phyloP scores from a whole-genome alignment of 2,329 filamentous ascomycete species.

The Xylariaceae sp. region DNA sequence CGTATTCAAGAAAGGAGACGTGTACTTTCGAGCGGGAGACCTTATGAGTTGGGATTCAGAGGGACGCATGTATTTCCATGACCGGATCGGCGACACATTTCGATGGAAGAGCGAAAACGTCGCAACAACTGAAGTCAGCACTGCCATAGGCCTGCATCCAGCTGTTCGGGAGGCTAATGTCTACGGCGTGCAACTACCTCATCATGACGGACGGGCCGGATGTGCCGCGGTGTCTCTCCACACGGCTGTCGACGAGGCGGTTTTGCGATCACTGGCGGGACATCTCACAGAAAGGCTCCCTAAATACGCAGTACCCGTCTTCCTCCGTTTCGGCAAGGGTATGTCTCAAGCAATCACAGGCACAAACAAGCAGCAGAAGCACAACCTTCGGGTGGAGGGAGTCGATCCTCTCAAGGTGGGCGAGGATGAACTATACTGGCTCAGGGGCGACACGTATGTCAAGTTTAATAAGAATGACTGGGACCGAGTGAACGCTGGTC shows the following conservation, averaged over 20 bases:
- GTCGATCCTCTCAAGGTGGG: constrained; percentile 58
- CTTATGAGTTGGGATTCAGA: constrained; percentile 65
- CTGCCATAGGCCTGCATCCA: constrained; percentile 63
- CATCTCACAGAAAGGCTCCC: constrained; percentile 59
- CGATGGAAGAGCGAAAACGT: constrained; percentile 82
- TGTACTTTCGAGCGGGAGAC: constrained; percentile 82
- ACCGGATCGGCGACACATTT: constrained; percentile 74
- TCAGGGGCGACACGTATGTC: constrained; percentile 61
- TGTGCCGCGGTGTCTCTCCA: constrained; percentile 66
- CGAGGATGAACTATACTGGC: constrained; percentile 55
- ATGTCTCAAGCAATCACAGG: constrained; percentile 63
- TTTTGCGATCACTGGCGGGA: constrained; percentile 54
- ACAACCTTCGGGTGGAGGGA: constrained; percentile 63
- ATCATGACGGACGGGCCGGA: constrained; percentile 78
- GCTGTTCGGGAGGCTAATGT: constrained; percentile 74
- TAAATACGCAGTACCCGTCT: constrained; percentile 70
- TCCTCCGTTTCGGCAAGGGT: constrained; percentile 61
- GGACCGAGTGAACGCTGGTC: constrained; percentile 59
- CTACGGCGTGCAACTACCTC: constrained; percentile 72
- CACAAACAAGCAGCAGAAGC: constrained; percentile 87
- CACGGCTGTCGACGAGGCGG: constrained; percentile 37
- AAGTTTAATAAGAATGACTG: constrained; percentile 64
- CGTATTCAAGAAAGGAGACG: constrained; percentile 70
- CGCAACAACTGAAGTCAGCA: constrained; percentile 75
- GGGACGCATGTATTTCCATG: constrained; percentile 72